These are phyloP conservation scores for Boletus coccyginus DNA, from an alignment of 768 basidiomycete genomes.

Conservation along the genomic window DNA sequence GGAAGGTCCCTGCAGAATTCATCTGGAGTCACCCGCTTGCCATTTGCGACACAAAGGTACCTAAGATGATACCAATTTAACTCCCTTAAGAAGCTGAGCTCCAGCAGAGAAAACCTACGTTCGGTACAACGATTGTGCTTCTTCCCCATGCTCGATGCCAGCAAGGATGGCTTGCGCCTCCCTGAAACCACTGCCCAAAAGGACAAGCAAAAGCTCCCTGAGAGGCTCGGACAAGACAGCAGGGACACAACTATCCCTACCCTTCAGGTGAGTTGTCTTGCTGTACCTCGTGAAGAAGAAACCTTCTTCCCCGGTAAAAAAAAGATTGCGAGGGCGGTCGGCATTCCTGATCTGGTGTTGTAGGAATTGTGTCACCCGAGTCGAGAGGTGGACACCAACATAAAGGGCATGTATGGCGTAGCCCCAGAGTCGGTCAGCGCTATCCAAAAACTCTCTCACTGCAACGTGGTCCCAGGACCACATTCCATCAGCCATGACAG, in stretches of 20 bases:
- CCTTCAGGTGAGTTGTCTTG: conserved; percentile 5
- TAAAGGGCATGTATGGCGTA: not conserved
- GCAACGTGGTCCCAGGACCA: not conserved
- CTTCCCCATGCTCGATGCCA: not conserved
- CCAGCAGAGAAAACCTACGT: not conserved
- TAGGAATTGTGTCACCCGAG: not conserved
- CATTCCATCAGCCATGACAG: not conserved
- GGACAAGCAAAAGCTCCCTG: not conserved
- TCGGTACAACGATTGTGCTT: not conserved
- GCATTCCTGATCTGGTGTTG: conserved; percentile 4
- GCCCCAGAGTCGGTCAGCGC: conserved; percentile 1
- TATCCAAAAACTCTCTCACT: not conserved
- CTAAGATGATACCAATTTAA: not conserved
- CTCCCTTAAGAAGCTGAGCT: too few species aligned
- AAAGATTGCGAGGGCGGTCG: not conserved
- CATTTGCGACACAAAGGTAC: not conserved
- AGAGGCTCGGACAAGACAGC: not conserved
- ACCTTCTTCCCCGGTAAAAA: conserved; percentile 4
- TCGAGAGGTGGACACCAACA: not conserved
- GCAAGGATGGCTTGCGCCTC: conserved; percentile 3
- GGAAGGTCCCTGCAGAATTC: not conserved
- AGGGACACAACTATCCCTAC: conserved; percentile 2
- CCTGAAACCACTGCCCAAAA: conserved; percentile 4
- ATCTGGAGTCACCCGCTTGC: not conserved
- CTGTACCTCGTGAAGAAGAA: conserved; percentile 5